A percentile compares a stretch with the other conserved stretches of the same genome.
phyloP scores from a whole-genome alignment of 495 filamentous ascomycete genomes.

The Aspergillus olivimuriae region DNA sequence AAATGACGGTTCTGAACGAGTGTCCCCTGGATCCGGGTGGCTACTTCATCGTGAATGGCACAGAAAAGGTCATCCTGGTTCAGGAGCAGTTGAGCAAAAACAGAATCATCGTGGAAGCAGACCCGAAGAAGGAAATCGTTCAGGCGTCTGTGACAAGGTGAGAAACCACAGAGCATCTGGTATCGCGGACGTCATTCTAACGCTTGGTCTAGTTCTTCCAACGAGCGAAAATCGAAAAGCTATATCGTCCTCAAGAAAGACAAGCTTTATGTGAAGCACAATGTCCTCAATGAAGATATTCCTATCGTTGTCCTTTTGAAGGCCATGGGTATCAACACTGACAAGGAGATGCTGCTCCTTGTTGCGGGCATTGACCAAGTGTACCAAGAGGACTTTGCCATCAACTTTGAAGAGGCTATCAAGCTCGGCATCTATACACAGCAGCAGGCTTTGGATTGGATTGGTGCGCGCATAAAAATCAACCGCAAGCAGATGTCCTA shows the following conservation, averaged over 20 bases:
- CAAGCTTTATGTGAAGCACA: constrained; percentile 81
- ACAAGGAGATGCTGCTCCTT: constrained; percentile 86
- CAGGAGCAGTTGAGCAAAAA: constrained; percentile 99
- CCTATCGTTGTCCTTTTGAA: constrained; percentile 89
- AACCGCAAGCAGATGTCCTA: constrained; percentile 53
- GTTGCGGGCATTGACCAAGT: constrained; percentile 75
- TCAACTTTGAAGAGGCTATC: constrained; percentile 89
- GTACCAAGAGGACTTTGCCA: constrained; percentile 88
- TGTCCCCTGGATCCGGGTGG: constrained; percentile 94
- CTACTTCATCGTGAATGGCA: constrained; percentile 97
- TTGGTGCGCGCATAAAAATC: constrained; percentile 80
- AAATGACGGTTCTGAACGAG: constrained; percentile 86
- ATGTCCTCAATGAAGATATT: constrained; percentile 84
- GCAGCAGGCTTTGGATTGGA: constrained; percentile 88
- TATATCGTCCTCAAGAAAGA: constrained; percentile 93
- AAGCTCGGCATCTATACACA: constrained; percentile 81
- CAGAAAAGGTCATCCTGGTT: constrained; percentile 96
- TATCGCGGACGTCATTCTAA: no score
- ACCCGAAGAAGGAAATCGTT: constrained; percentile 83
- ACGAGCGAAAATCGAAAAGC: constrained; percentile 94
- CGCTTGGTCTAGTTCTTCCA: constrained; percentile 76
- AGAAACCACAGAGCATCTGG: no score
- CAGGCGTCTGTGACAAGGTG: constrained; percentile 88
- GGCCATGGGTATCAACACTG: constrained; percentile 87
- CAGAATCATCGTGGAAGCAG: constrained; percentile 90